Evolutionary conservation across 1,284 basidiomycete genomes (phyloP).

Genomic region (Cutaneotrichosporon daszewskae): DNA sequence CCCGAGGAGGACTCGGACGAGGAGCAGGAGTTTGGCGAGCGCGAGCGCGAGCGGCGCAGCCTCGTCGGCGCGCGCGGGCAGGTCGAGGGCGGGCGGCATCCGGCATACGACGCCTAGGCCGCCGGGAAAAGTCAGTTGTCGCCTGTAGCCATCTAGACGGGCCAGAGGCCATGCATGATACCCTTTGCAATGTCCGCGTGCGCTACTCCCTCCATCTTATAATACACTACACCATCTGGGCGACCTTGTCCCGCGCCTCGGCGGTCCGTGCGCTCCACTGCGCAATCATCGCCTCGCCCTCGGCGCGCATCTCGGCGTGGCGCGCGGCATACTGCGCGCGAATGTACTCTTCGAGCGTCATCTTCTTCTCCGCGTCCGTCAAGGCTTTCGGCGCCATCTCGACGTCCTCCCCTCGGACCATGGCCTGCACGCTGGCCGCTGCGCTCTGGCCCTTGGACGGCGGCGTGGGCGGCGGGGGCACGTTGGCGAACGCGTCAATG

Average conservation of each 20-base stretch:
- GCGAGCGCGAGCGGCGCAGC: conserved; percentile 4
- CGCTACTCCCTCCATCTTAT: no score
- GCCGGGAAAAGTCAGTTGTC: no score
- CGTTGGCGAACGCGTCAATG: conserved; percentile 31
- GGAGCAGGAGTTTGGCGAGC: no score
- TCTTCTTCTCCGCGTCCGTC: conserved; percentile 8
- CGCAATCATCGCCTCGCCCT: conserved; percentile 59
- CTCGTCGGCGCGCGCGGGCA: conserved; percentile 16
- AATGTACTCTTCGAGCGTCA: conserved; percentile 18
- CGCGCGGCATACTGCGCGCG: conserved; percentile 9
- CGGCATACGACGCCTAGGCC: conserved; percentile 27
- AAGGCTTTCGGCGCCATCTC: not conserved
- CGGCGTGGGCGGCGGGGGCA: conserved; percentile 17
- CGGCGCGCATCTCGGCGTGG: conserved; percentile 8
- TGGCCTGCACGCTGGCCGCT: no score
- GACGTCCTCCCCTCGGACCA: no score
- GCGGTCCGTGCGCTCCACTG: conserved; percentile 53
- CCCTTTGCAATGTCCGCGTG: no score
- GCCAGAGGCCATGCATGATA: no score
- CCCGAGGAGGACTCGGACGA: conserved; percentile 45
- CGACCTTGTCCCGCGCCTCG: conserved; percentile 4
- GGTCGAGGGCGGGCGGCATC: conserved; percentile 31
- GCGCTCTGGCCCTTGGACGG: conserved; percentile 2
- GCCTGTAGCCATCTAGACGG: no score
- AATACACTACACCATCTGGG: not conserved